Evolutionary conservation across 1,284 basidiomycete species (phyloP), one percentile per base, ranked within the genome.

Genomic region (Gomphus bonarii): DNA sequence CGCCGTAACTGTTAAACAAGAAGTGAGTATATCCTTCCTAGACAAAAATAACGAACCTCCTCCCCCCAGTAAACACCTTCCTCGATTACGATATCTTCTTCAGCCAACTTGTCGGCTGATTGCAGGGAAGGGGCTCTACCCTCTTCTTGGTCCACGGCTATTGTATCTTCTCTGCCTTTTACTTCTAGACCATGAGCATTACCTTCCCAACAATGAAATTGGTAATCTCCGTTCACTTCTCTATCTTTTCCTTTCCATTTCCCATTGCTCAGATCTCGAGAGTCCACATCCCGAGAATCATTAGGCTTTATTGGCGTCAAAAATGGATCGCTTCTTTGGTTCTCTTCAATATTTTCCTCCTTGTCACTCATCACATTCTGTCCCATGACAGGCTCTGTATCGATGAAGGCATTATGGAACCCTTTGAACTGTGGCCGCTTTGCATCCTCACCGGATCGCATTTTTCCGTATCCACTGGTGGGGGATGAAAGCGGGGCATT

Each of bases 1-100:
- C 76, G 73, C 60, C 76, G 78, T 49, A 87, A 67, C 85, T 88
- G 48, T 42, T 49, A 48, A 43, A 18, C 16, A 53, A 35, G 10
- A 20, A 40, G 28, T 36, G 18, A 40, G 8, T 12, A 20, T 2
- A 20, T 16, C 10, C 9, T 14, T 9, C 12, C 14, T 10, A 40
- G n/a, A 38, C 7, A 38, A 25, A 42, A 12, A 35, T 35, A 25
- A 64, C 70, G 56, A 63, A 87, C 86, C 73, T 84, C 77, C 30
- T 72, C 70, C 58, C 73, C 76, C 78, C 78, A 80, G 61, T 77
- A 75, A 30, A 75, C 67, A 28, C 73, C 57, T 16, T 64, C 60
- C 35, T 74, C 68, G 30, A 69, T 35, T 28, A 70, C 68, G 46
- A 73, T 73, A 31, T 66, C 59, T 12, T 57, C 58, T 44, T 60